Percentiles rank a stretch among this genome's conserved stretches.
Conservation (phyloP, 306 rosid genomes). For the Glycine tomentella region DNA sequence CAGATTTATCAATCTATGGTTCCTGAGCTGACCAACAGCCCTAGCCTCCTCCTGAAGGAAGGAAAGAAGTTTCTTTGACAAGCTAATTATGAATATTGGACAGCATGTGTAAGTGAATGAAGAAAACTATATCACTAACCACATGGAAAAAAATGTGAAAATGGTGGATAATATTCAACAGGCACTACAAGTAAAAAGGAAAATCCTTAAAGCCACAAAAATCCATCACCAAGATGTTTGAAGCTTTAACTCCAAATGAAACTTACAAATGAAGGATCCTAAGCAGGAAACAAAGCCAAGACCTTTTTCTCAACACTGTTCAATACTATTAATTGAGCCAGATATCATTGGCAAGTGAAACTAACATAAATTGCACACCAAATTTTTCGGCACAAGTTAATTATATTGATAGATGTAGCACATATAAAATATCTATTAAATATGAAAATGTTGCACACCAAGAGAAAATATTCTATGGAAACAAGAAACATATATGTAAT, state of each 20-base stretch:
- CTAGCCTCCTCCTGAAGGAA: slow-evolving; percentile 85
- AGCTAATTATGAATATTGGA: slow-evolving; percentile 29
- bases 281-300: background rate
- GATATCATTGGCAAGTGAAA: slow-evolving; percentile 4
- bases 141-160: slow-evolving; percentile 1
- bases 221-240: slow-evolving; percentile 32
- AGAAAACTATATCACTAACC: slow-evolving; percentile 32
- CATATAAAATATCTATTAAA: background rate
- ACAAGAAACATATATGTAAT: background rate
- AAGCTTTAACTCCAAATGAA: background rate
- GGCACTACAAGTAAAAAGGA: background rate
- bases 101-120: slow-evolving; percentile 29
- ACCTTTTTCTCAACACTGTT: background rate
- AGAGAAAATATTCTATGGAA: background rate
- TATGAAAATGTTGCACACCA: slow-evolving; percentile 2
- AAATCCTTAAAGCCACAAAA: slow-evolving; percentile 22
- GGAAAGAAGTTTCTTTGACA: slow-evolving; percentile 33
- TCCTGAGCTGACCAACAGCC: slow-evolving; percentile 91
- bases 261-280: background rate
- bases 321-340: slow-evolving; percentile 8
- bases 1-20: slow-evolving; percentile 80
- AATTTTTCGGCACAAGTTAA: background rate
- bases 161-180: slow-evolving; percentile 15
- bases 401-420: slow-evolving; percentile 14
- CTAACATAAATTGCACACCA: background rate